Evolutionary conservation across 2,329 filamentous ascomycete genomes (phyloP), one percentile per base, ranked within the genome.

Genomic region (Ilyonectria destructans): DNA sequence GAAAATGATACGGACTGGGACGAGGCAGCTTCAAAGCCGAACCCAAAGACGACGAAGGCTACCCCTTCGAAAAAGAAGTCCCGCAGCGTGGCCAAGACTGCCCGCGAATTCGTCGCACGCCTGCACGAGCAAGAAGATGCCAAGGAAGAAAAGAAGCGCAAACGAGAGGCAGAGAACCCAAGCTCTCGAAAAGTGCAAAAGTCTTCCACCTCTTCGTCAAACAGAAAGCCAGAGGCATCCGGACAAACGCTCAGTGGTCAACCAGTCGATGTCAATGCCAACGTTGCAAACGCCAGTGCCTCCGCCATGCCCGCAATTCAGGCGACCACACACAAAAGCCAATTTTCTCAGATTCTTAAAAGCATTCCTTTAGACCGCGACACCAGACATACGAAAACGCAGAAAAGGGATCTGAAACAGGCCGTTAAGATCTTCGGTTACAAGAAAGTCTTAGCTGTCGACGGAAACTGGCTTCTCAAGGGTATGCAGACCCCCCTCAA

Each of bases 401-500:
- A 80, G 15, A 1, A 6, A 0, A 17, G 23, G 0, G 76, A 79
- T 13, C 29, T 79, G 0, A 3, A n/a, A 0, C 35, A 72, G 29
- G 78, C 78, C 0, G 8, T 1, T 0, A 57, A 26, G 2, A 5
- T 69, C 0, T 78, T 78, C 1, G 77, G 78, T 0, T 69, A 55
- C 5, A 74, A n/a, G 13, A 67, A 65, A 15, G 51, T 79, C 0
- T 31, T 62, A 8, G 70, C 71, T 0, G 0, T 4, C 0, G 6
- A 75, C n/a, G 74, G 70, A 0, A 48, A 37, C 0, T 79, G 70
- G 69, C 12, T 15, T 1, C 35, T 71, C 4, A 65, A 69, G 10
- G 69, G 65, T 0, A 79, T 80, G 77, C 1, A 5, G 0, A 62
- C 57, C 2, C 1, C 64, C 0, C 72, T 91, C 1, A 83, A 83